Conservation (phyloP, 371 early-diverging fungal species). For the Cokeromyces recurvatus region DNA sequence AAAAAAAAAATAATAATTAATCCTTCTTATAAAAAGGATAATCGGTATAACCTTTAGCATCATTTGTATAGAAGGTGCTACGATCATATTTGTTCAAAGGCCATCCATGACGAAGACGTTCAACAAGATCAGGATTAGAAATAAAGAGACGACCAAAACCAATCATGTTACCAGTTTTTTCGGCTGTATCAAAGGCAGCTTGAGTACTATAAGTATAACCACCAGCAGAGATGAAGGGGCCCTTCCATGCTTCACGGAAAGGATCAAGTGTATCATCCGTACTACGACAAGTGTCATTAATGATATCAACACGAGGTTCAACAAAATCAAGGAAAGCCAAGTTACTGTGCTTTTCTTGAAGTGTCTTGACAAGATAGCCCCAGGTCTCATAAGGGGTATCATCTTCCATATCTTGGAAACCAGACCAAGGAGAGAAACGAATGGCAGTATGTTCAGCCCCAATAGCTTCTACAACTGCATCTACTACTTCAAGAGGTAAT, state of each 20-base stretch:
- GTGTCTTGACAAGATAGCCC: conserved; percentile 14
- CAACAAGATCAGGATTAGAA: conserved; percentile 22
- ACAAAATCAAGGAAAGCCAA: conserved; percentile 34
- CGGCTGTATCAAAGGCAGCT: conserved; percentile 14
- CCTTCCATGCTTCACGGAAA: conserved; percentile 34
- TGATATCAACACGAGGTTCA: conserved; percentile 21
- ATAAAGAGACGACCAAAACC: conserved; percentile 22
- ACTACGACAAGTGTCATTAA: neutral
- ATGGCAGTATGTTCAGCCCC: conserved; percentile 25
- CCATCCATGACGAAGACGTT: conserved; percentile 20
- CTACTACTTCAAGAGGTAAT: conserved; percentile 55
- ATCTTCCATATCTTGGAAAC: conserved; percentile 27
- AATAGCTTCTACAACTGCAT: conserved; percentile 40
- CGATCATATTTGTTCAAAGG: conserved; percentile 18
- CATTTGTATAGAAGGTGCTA: conserved; percentile 16
- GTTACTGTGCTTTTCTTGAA: conserved; percentile 18
- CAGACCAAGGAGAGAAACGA: conserved; percentile 21
- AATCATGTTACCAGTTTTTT: conserved; percentile 13
- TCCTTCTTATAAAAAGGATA: conserved; percentile 16
- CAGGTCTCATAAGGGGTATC: conserved; percentile 32
- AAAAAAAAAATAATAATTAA: too few species aligned
- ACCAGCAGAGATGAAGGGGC: conserved; percentile 31
- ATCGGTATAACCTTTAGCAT: conserved; percentile 13
- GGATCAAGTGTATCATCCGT: conserved; percentile 22
- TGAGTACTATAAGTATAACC: conserved; percentile 22